phyloP scores from a whole-genome alignment of 495 filamentous ascomycete species.

The Penicillium atrosanguineum region DNA sequence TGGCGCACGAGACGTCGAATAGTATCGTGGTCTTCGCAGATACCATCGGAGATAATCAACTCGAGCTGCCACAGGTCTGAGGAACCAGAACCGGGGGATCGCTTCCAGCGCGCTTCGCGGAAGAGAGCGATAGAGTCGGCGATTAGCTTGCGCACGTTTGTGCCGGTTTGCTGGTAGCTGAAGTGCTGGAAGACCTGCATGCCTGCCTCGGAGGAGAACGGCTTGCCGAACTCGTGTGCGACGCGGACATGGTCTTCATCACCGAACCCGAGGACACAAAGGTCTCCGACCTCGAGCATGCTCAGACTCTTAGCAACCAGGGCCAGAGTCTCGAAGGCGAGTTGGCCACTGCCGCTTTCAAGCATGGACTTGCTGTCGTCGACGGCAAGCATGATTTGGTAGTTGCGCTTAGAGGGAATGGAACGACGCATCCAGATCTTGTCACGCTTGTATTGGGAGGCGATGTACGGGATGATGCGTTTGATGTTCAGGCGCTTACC shows the following conservation, averaged over 20 bases:
- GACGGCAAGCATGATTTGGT: slow-evolving; percentile 95
- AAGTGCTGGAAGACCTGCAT: slow-evolving; percentile 79
- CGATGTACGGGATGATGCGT: slow-evolving; percentile 98
- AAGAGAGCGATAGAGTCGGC: slow-evolving; percentile 76
- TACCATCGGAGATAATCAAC: slow-evolving; percentile 88
- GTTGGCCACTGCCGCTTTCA: slow-evolving; percentile 60
- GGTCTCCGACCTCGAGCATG: slow-evolving; percentile 90
- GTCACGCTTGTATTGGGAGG: slow-evolving; percentile 94
- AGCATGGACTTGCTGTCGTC: slow-evolving; percentile 95
- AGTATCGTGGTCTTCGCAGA: slow-evolving; percentile 84
- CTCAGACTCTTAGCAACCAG: slow-evolving; percentile 80
- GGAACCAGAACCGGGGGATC: slow-evolving; percentile 48
- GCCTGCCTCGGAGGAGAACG: slow-evolving; percentile 81
- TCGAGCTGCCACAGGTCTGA: slow-evolving; percentile 95
- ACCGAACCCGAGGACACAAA: slow-evolving; percentile 87
- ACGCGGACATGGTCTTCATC: slow-evolving; percentile 69
- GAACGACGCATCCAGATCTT: slow-evolving; percentile 99
- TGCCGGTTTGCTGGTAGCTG: slow-evolving; percentile 77
- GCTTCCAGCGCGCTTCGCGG: slow-evolving; percentile 65
- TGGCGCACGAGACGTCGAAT: slow-evolving; percentile 78
- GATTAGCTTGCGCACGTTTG: slow-evolving; percentile 78
- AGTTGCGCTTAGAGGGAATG: slow-evolving; percentile 85
- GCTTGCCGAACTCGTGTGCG: slow-evolving; percentile 82
- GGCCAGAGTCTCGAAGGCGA: slow-evolving; percentile 90
- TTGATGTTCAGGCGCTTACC: slow-evolving; percentile 99